phyloP scores from a whole-genome alignment of 257 asterid species.

The Cruciata laevipes region DNA sequence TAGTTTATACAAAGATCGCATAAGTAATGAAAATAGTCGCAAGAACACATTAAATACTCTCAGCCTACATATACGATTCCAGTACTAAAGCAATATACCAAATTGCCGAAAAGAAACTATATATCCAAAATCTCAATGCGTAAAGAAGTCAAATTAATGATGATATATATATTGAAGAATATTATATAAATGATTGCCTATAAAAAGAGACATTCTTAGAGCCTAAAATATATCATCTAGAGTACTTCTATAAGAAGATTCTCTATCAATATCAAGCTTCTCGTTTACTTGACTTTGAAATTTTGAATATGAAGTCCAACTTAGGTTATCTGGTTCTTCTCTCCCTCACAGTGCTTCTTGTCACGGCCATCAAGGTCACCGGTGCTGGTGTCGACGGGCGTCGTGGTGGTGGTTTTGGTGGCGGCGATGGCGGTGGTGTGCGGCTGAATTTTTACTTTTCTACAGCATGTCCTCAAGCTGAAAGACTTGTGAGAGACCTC shows the following conservation, averaged over 20 bases:
- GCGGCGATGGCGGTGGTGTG: conserved; percentile 10
- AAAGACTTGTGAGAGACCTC: conserved; percentile 25
- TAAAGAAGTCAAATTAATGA: not conserved
- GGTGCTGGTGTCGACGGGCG: not conserved
- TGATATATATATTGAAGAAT: not conserved
- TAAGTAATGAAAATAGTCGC: no score
- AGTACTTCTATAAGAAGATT: not conserved
- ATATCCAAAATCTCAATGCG: no score
- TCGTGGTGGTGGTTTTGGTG: not conserved
- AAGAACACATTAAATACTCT: no score
- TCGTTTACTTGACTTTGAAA: not conserved
- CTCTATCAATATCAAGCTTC: not conserved
- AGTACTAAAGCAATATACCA: no score
- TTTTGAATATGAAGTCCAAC: not conserved
- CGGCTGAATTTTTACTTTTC: conserved; percentile 16
- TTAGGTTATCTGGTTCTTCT: not conserved
- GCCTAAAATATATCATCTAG: not conserved
- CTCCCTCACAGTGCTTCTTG: not conserved
- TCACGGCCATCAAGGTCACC: no score
- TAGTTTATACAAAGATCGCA: no score
- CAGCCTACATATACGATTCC: no score
- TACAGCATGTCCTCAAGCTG: conserved; percentile 27
- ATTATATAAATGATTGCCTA: not conserved
- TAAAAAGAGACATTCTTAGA: not conserved
- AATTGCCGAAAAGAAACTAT: no score